Base-by-base conservation (phyloP, 129 eudicot species). In the Lactuca saligna region DNA sequence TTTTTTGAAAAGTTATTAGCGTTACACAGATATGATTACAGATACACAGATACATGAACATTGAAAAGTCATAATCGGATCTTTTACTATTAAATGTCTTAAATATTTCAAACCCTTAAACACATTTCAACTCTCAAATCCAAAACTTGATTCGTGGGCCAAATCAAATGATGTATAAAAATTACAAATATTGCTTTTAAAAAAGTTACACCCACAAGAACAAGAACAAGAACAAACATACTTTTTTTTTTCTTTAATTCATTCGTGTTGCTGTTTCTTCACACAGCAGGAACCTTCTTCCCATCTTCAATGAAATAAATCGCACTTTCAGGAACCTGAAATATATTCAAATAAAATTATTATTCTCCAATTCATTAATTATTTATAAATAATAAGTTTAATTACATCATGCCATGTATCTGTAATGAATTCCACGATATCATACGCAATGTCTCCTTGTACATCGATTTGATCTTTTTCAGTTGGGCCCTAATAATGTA, bases 401-500 rank as follows among this genome's bases (percentile, higher is more conserved):
- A 49, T 84, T 87, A 94, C 97, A 72, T 89, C 99, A 4, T 86
- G 95, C 99, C 99, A 94, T 58, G 96, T 94, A 17, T 94, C 93
- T 51, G 97, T 89, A 29, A 94, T 79, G 75, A 94, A 94, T 63
- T 94, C 99, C 84, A 89, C 97, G 37, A 94, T 81, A 56, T 94
- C 99, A 16, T 81, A 94, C 57, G 96, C 78, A 54, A 94, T 94
- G 78, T 94, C 99, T 65, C 99, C 99, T 82, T 94, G 99, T 71
- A 94, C 99, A 71, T 94, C 99, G 76, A 94, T 87, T 70, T 94
- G 97, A 80, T 94, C 99, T 86, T 93, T 89, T 80, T 94, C 97
- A 3, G 99, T 94, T 62, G 97, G 99, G 5, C 99, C 99, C 99
- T 94, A 10, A 51, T 61, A 10, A 51, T 63, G 50, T 55, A 44